A percentile compares a stretch with the other conserved stretches of the same genome.
Evolutionary conservation across 2,329 filamentous ascomycete genomes (phyloP).

Genomic region (Penicillium expansum): DNA sequence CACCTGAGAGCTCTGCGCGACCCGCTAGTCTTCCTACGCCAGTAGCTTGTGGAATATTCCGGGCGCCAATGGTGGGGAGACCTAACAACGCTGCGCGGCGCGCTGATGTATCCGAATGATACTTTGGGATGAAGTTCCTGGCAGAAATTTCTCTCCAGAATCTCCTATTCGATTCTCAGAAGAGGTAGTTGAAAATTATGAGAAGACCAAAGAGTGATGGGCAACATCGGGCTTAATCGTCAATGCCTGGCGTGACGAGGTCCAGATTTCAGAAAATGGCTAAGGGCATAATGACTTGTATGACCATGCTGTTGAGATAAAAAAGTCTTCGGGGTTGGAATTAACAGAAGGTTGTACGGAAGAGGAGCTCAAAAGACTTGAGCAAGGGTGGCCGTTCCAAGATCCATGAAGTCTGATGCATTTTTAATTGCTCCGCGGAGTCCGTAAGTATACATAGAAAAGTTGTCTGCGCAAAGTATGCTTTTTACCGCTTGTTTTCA

Average conservation of each 20-base stretch:
- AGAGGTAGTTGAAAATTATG: background rate
- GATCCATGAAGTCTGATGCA: background rate
- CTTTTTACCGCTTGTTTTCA: too few species aligned
- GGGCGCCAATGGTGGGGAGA: background rate
- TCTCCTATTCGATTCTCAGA: background rate
- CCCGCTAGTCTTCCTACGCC: too few species aligned
- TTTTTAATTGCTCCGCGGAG: background rate
- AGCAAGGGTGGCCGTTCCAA: background rate
- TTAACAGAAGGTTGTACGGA: background rate
- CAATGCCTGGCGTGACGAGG: too few species aligned
- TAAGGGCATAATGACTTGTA: background rate
- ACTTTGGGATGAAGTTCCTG: background rate
- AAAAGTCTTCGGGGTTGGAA: background rate
- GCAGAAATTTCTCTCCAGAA: background rate
- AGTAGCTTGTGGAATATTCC: background rate
- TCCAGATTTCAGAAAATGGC: background rate
- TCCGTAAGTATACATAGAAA: too few species aligned
- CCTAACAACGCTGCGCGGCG: background rate
- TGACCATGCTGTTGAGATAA: background rate
- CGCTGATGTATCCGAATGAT: too few species aligned
- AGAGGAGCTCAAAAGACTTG: background rate
- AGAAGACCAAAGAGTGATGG: too few species aligned
- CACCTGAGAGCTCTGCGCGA: too few species aligned
- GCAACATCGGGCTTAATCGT: too few species aligned
- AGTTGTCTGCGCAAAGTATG: too few species aligned